Evolutionary conservation across 257 asterid genomes (phyloP).

Genomic region (Fraxinus pennsylvanica): DNA sequence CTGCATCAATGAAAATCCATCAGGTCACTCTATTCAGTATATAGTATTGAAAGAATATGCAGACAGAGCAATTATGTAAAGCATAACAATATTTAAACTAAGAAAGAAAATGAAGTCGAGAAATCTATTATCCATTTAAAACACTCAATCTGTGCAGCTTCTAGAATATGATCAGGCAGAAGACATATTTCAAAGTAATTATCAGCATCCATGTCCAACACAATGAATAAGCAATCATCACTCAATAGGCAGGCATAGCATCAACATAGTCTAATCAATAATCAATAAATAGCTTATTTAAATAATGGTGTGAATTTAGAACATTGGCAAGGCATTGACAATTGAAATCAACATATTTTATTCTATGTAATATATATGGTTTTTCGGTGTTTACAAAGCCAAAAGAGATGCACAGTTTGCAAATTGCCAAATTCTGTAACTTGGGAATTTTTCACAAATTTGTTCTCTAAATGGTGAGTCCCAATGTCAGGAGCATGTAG

Average conservation of each 20-base stretch:
- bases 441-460: not conserved
- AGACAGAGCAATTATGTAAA: not conserved
- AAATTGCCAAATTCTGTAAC: not conserved
- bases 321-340: no score
- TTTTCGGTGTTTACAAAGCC: not conserved
- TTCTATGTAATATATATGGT: no score
- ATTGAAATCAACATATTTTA: no score
- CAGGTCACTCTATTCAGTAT: not conserved
- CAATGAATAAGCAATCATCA: not conserved
- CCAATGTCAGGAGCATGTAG: not conserved
- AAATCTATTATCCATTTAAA: not conserved
- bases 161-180: no score
- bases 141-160: not conserved
- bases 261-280: no score
- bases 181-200: not conserved
- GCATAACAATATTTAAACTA: not conserved
- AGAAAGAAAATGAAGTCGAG: not conserved
- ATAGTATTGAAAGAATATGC: not conserved
- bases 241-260: not conserved
- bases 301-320: no score
- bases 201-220: not conserved
- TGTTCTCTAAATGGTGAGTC: not conserved
- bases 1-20: constrained; percentile 45
- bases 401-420: not conserved
- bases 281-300: no score